Conservation (phyloP, 2,329 filamentous ascomycete species). For the Beauveria brongniartii region DNA sequence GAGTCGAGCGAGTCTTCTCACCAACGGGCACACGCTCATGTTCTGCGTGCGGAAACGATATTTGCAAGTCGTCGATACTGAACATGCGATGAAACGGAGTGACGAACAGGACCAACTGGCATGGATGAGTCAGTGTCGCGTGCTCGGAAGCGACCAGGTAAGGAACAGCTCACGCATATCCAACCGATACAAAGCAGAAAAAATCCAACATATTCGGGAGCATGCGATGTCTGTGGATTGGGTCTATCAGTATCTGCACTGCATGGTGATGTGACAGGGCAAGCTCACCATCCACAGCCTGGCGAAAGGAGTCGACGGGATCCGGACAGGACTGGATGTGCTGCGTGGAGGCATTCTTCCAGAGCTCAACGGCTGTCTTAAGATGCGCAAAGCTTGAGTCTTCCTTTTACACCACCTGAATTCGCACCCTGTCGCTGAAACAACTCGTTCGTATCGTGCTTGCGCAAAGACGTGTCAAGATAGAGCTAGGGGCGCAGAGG, state of each 20-base stretch:
- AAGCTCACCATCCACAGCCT: constrained; percentile 41
- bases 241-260: neutral
- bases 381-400: neutral
- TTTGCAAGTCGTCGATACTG: constrained; percentile 72
- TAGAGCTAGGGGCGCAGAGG: neutral
- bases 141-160: neutral
- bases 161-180: constrained; percentile 41
- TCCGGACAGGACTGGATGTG: constrained; percentile 14
- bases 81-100: constrained; percentile 95
- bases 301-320: constrained; percentile 23
- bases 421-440: neutral
- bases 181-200: constrained; percentile 60
- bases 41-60: constrained; percentile 80
- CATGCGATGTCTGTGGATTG: constrained; percentile 63
- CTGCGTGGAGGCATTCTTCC: constrained; percentile 19
- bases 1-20: constrained; percentile 29
- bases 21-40: constrained; percentile 74
- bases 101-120: constrained; percentile 32
- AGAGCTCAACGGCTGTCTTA: neutral
- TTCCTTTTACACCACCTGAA: neutral
- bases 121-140: constrained; percentile 8
- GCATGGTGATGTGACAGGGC: neutral
- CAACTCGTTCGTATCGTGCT: neutral
- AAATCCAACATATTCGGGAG: constrained; percentile 80
- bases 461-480: neutral